These are phyloP conservation scores for Wallacemonas collosoma DNA, from an alignment of 208 protist genomes.

Conservation along the genomic window DNA sequence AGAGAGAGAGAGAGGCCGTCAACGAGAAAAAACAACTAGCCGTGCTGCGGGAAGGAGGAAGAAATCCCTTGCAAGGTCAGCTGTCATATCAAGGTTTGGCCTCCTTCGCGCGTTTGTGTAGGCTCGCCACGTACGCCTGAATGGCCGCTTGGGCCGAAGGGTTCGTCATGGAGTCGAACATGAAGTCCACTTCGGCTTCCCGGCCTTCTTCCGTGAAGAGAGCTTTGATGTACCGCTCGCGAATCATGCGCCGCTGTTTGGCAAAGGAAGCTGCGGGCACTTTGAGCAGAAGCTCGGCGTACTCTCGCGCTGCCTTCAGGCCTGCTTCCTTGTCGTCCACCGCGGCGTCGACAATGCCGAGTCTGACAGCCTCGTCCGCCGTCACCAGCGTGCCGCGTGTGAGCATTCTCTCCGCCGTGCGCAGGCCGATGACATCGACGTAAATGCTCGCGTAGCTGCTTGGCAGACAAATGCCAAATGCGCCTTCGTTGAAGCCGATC, in stretches of 20 bases:
- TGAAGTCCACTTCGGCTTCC: constrained; percentile 45
- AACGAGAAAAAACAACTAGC: background rate
- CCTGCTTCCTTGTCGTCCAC: constrained; percentile 43
- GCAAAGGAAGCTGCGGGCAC: constrained; percentile 53
- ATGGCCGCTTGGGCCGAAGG: constrained; percentile 37
- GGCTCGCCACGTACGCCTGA: constrained; percentile 27
- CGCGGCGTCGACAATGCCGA: constrained; percentile 72
- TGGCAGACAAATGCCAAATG: constrained; percentile 44
- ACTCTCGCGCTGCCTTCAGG: constrained; percentile 41
- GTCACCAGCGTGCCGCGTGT: constrained; percentile 70
- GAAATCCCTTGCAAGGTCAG: background rate
- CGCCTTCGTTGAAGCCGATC: constrained; percentile 60
- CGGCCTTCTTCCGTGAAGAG: constrained; percentile 68
- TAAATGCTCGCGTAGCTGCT: constrained; percentile 42
- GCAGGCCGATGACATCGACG: constrained; percentile 62
- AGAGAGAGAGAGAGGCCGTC: constrained; percentile 4
- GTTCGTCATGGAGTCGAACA: constrained; percentile 39
- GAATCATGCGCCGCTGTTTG: constrained; percentile 81
- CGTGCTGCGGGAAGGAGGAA: background rate
- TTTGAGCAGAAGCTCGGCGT: constrained; percentile 53
- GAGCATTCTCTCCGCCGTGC: constrained; percentile 71
- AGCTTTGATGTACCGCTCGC: constrained; percentile 64
- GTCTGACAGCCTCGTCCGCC: constrained; percentile 58
- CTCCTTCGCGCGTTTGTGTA: constrained; percentile 14
- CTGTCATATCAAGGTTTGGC: background rate